Base-by-base conservation (phyloP, 345 rosid genomes). In the Populus alba region DNA sequence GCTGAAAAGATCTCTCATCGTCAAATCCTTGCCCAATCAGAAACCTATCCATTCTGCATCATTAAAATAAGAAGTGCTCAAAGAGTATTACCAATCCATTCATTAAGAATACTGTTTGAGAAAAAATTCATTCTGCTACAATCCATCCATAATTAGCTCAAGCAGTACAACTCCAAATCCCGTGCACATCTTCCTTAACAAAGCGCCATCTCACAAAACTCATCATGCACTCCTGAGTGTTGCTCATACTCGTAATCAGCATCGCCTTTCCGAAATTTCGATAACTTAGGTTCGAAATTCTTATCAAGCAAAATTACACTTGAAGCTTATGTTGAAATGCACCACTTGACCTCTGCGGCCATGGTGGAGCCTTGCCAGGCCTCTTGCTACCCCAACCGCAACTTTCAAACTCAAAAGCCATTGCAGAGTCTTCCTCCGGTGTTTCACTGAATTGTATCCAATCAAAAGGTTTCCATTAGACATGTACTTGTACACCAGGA, bases 311-410 rank as follows among this genome's bases (percentile, higher is more conserved):
- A 59, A 39, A 80, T n/a, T 23, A 20, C 66, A 63, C 31, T 55
- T 77, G 2, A 81, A 77, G 74, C 23, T 59, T 13, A 83, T 65
- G 39, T 74, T 61, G 5, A 65, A 81, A 77, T 83, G 86, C n/a
- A 33, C 55, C 7, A 78, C 45, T 0, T 38, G 71, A 15, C 41
- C 25, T 16, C 45, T 22, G 74, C 68, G 70, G 37, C 38, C 47
- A 27, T 80, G 81, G 59, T 83, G 86, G 3, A 83, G 81, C 86
- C 86, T 80, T 17, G 80, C 77, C 72, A 83, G 66, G 39, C 73
- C 86, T 70, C 70, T 74, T 11, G 86, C 79, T 17, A 77, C 0
- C 11, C 86, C 81, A 37, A 43, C 27, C 0, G 77, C 86, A 23
- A 83, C 75, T 74, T 78, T 83, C 27, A 77, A 20, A 55, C 86